These are phyloP conservation scores for Saposhnikovia divaricata DNA, from an alignment of 129 eudicot species.

Conservation along the genomic window DNA sequence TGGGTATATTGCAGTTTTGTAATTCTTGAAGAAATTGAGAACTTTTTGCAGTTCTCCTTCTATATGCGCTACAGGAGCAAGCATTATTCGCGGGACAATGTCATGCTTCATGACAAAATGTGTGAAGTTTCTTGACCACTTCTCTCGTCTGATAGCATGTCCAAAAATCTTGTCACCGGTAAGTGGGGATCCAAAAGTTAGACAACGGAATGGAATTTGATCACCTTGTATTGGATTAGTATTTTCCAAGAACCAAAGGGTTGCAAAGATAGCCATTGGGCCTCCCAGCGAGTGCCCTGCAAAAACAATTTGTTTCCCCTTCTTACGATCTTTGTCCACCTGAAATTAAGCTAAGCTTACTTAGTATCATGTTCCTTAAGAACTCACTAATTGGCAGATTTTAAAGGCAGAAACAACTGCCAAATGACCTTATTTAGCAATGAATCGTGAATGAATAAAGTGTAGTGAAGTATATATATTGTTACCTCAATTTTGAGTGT, in stretches of 20 bases:
- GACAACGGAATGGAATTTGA: constrained; percentile 17
- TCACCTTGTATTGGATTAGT: constrained; percentile 7
- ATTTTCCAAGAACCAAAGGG: constrained; percentile 51
- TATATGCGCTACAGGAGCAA: constrained; percentile 33
- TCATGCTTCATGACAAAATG: constrained; percentile 45
- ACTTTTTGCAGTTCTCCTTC: constrained; percentile 22
- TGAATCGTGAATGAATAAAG: background rate
- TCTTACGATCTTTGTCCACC: constrained; percentile 42
- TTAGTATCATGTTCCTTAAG: background rate
- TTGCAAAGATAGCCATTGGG: constrained; percentile 34
- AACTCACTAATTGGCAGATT: background rate
- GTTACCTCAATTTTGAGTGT: constrained; percentile 34
- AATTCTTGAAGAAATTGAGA: constrained; percentile 12
- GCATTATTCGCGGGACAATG: constrained; percentile 45
- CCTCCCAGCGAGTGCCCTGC: constrained; percentile 57
- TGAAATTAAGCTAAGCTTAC: constrained; percentile 14
- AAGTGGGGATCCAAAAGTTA: constrained; percentile 53
- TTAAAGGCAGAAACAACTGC: background rate
- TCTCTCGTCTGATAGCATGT: constrained; percentile 40
- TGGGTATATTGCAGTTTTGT: background rate
- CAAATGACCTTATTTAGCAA: background rate
- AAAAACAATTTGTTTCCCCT: constrained; percentile 36
- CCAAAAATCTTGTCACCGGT: constrained; percentile 27
- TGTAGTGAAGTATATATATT: background rate
- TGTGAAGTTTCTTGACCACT: constrained; percentile 36